A percentile compares a stretch with the other conserved stretches of the same genome.
Evolutionary conservation across 2,329 filamentous ascomycete species (phyloP).

Genomic region (Lizonia empirigonia): DNA sequence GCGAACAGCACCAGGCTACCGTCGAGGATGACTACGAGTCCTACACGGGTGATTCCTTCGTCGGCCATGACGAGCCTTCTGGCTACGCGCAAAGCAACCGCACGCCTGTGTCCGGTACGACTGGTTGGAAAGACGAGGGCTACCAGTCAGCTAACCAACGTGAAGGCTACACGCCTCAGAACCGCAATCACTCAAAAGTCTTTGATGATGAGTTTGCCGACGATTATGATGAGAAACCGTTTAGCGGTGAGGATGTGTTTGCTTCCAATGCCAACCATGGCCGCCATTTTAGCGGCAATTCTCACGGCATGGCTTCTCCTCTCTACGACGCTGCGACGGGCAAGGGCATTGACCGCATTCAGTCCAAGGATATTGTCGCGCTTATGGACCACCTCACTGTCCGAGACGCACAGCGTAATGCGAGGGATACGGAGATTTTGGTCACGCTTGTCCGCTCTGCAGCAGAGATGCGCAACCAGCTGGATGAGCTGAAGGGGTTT

Average conservation of each 20-base stretch:
- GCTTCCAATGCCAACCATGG: constrained; percentile 54
- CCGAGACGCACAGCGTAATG: constrained; percentile 93
- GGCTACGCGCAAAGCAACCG: constrained; percentile 39
- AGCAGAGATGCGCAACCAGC: constrained; percentile 94
- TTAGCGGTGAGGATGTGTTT: constrained; percentile 53
- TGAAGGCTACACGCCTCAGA: constrained; percentile 55
- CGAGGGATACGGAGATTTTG: constrained; percentile 93
- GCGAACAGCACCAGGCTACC: constrained; percentile 42
- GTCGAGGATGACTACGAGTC: constrained; percentile 48
- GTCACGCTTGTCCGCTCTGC: constrained; percentile 92
- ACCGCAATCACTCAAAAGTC: constrained; percentile 54
- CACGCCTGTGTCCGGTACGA: constrained; percentile 56
- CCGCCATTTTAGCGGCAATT: constrained; percentile 83
- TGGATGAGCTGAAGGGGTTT: constrained; percentile 92
- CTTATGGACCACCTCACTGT: constrained; percentile 99
- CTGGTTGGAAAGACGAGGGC: constrained; percentile 74
- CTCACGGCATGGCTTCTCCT: constrained; percentile 86
- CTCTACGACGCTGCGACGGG: constrained; percentile 90
- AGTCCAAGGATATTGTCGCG: constrained; percentile 95
- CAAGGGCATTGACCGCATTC: constrained; percentile 84
- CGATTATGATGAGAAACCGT: constrained; percentile 55
- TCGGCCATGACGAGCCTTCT: constrained; percentile 42
- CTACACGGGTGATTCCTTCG: constrained; percentile 43
- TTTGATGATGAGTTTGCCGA: constrained; percentile 61
- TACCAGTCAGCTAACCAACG: constrained; percentile 80